Base-by-base conservation (phyloP, 2,329 filamentous ascomycete species). In the Bisporella sp. region DNA sequence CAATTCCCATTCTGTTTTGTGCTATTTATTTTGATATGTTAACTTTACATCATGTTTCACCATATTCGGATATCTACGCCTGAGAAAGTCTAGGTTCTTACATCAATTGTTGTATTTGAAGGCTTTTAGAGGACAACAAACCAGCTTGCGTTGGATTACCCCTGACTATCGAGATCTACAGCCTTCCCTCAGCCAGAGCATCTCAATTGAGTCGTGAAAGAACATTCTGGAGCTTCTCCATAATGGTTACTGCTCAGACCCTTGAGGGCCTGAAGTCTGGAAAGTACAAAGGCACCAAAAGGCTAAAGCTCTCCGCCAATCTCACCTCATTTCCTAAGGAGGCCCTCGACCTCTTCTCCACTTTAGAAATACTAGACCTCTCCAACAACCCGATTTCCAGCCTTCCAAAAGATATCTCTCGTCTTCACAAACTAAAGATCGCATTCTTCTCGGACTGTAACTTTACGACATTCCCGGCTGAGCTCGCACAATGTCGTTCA, bases 321-420 rank as follows among this genome's bases (percentile, higher is more conserved):
- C 49, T 65, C 35, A 54, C 57, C 30, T 40, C 51, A 2, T 70
- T 76, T 37, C 73, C 73, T 1, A 40, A 49, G 1, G 67, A 71
- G 51, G 69, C 76, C 31, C 57, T 74, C 5, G 59, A 67, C 5
- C 64, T 72, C 28, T 71, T 69, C 35, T 56, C 63, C 13, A 69
- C 68, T 4, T 68, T 76, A 28, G 67, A 71, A 54, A 68, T 70
- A 42, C 69, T 76, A 6, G 73, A 77, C 54, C 68, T 76, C n/a
- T 76, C 74, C 1, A 68, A 66, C 9, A 75, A 64, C 40, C 50
- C 71, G 0, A 63, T 76, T 4, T 68, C 69, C 9, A 56, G 59
- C 4, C 61, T 76, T 6, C 73, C 73, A 1, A 54, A 64, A 4
- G 62, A 68, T 41, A 64, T 77, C 46, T 53, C 49, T 6, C 62